A percentile compares a stretch with the other conserved stretches of the same genome.
Conservation (phyloP, 1,284 basidiomycete genomes). For the Tetrapyrgos nigripes region DNA sequence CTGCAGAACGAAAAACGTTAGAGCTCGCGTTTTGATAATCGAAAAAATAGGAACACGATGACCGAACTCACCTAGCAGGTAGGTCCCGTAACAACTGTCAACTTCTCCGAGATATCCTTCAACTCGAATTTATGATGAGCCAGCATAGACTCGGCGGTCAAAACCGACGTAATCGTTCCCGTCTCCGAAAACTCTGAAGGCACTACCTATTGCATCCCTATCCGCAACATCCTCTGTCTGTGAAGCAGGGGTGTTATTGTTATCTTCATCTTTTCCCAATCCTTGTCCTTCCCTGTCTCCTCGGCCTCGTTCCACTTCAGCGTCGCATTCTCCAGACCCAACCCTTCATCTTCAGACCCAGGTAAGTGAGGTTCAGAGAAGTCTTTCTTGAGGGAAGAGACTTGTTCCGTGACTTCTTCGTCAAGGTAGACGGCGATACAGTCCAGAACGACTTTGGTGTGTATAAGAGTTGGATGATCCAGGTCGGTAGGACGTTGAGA, state of each 20-base stretch:
- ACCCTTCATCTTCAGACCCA: background rate
- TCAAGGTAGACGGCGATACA: constrained; percentile 83
- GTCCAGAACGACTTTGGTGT: constrained; percentile 79
- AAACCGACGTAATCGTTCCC: background rate
- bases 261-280: constrained; percentile 30
- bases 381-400: constrained; percentile 64
- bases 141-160: background rate
- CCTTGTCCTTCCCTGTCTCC: constrained; percentile 44
- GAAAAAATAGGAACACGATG: background rate
- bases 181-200: constrained; percentile 2
- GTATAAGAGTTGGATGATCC: constrained; percentile 21
- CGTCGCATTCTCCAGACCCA: constrained; percentile 13
- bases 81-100: constrained; percentile 66
- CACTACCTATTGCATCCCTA: background rate
- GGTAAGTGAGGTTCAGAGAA: constrained; percentile 26
- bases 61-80: constrained; percentile 6
- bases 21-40: background rate
- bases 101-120: constrained; percentile 62
- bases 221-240: background rate
- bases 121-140: constrained; percentile 42
- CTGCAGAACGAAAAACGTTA: constrained; percentile 42
- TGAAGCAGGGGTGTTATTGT: background rate
- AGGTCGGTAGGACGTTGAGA: constrained; percentile 17
- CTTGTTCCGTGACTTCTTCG: constrained; percentile 80
- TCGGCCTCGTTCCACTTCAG: constrained; percentile 18